Conservation (phyloP, 176 grass and related monocot genomes). For the Musa itinerans region DNA sequence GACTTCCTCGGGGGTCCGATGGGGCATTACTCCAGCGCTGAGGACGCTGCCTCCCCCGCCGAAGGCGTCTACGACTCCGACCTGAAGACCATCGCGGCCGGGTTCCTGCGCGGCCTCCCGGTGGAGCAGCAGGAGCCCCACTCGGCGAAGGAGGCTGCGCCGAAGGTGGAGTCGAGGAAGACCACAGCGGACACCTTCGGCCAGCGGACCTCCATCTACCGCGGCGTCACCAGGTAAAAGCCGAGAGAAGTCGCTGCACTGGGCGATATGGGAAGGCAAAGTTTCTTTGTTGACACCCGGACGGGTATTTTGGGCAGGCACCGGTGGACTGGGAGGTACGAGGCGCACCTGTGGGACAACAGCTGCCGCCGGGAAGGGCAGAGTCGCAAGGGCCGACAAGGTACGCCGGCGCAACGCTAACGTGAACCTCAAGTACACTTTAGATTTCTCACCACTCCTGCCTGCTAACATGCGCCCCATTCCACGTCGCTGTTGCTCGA, state of each 20-base stretch:
- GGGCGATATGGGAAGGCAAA: no score
- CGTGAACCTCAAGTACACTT: background rate
- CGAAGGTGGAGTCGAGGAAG: constrained; percentile 43
- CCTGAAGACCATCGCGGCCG: constrained; percentile 32
- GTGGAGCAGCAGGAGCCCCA: constrained; percentile 12
- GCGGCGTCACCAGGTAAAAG: constrained; percentile 71
- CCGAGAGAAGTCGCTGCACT: no score
- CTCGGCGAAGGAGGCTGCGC: background rate
- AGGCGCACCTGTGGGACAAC: constrained; percentile 97
- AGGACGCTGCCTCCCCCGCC: background rate
- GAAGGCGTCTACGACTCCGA: constrained; percentile 43
- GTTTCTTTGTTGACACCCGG: background rate
- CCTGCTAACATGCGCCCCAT: constrained; percentile 12
- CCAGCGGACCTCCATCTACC: constrained; percentile 93
- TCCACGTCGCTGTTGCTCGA: background rate
- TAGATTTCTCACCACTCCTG: background rate
- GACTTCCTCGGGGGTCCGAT: constrained; percentile 42
- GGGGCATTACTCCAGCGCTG: background rate
- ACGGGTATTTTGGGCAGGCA: constrained; percentile 38
- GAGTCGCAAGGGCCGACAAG: constrained; percentile 96
- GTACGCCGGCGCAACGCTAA: constrained; percentile 12
- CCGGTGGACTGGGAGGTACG: constrained; percentile 89
- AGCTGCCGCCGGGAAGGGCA: constrained; percentile 95
- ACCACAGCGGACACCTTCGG: constrained; percentile 57
- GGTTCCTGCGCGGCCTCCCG: background rate